phyloP scores from a whole-genome alignment of 768 basidiomycete species.

The Termitomyces sp. region DNA sequence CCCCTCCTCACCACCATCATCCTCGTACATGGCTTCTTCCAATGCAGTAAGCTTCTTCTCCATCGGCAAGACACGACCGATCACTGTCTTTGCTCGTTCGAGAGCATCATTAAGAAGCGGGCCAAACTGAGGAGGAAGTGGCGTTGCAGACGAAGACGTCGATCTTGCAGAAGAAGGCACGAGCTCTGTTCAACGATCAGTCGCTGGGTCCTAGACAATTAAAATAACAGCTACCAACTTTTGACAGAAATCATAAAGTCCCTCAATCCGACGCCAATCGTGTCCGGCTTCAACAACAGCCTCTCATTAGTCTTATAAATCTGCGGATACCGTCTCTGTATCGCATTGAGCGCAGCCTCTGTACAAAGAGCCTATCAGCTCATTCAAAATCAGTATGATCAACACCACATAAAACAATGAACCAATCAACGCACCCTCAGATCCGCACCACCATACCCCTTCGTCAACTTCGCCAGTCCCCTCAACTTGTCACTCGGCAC shows the following conservation, averaged over 20 bases:
- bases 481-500: constrained; percentile 26
- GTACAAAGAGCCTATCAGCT: constrained; percentile 80
- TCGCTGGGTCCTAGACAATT: background rate
- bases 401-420: background rate
- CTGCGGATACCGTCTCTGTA: constrained; percentile 94
- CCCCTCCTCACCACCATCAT: constrained; percentile 68
- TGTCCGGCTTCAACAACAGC: constrained; percentile 78
- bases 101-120: constrained; percentile 72
- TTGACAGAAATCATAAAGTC: constrained; percentile 99
- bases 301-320: constrained; percentile 92
- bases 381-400: background rate
- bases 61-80: constrained; percentile 75
- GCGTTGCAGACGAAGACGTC: constrained; percentile 78
- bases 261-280: constrained; percentile 77
- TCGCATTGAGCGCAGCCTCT: constrained; percentile 93
- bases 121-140: constrained; percentile 80
- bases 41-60: constrained; percentile 80
- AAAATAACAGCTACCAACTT: constrained; percentile 45
- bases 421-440: constrained; percentile 61
- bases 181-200: constrained; percentile 55
- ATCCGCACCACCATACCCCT: constrained; percentile 98
- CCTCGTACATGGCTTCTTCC: constrained; percentile 95
- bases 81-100: constrained; percentile 65
- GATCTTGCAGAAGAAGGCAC: constrained; percentile 95
- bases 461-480: constrained; percentile 85